Evolutionary conservation across 169 alveolate species (phyloP).

Genomic region (Plasmodium blacklocki): DNA sequence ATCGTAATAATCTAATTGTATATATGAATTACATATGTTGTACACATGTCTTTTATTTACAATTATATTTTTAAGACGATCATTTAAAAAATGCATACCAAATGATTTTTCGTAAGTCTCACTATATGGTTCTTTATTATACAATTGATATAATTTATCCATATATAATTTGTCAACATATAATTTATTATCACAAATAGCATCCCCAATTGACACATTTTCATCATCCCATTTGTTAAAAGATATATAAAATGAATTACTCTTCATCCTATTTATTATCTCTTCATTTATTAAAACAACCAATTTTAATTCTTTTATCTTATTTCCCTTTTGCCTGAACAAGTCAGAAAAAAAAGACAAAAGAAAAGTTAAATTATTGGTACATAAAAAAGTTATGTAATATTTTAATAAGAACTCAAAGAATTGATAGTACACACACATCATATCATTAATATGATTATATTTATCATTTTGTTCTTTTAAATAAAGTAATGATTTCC

Average conservation of each 20-base stretch:
- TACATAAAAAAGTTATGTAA: constrained; percentile 20
- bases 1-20: constrained; percentile 3
- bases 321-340: background rate
- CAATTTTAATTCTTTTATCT: background rate
- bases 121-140: background rate
- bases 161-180: background rate
- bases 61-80: background rate
- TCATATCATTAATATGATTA: background rate
- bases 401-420: constrained; percentile 19
- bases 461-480: background rate
- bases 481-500: background rate
- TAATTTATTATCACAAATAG: background rate
- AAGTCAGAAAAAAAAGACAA: constrained; percentile 1
- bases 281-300: constrained; percentile 5
- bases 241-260: background rate
- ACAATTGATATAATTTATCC: background rate
- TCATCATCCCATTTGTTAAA: too few relatives aligned
- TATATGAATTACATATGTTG: constrained; percentile 27
- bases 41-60: constrained; percentile 29
- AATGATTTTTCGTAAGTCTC: background rate
- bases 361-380: constrained; percentile 22
- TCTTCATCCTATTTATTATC: background rate
- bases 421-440: background rate
- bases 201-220: too few relatives aligned
- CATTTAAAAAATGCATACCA: background rate